Percentiles rank a stretch among this genome's conserved stretches.
phyloP scores from a whole-genome alignment of 2,329 filamentous ascomycete species.

The Stemphylium lycopersici region DNA sequence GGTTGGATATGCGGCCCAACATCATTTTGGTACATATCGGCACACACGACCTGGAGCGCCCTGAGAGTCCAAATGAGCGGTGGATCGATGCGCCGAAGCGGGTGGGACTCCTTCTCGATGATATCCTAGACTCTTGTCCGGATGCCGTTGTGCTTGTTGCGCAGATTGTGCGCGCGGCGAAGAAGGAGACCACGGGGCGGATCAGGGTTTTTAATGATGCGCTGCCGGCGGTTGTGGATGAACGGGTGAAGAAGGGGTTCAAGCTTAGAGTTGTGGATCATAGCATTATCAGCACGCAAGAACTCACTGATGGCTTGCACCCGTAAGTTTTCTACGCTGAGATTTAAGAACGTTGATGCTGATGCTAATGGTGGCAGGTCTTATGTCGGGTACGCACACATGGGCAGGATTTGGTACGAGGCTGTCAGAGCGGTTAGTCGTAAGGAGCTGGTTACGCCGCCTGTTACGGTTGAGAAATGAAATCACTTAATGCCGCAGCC shows the following conservation, averaged over 20 bases:
- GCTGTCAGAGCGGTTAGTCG: slow-evolving; percentile 12
- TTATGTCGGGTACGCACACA: slow-evolving; percentile 36
- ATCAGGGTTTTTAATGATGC: slow-evolving; percentile 32
- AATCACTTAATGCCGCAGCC: not conserved
- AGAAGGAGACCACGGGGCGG: slow-evolving; percentile 17
- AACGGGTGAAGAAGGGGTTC: slow-evolving; percentile 23
- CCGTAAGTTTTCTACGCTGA: slow-evolving; percentile 23
- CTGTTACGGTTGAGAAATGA: not conserved
- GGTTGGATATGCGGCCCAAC: slow-evolving; percentile 26
- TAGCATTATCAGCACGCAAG: slow-evolving; percentile 17
- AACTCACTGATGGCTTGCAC: slow-evolving; percentile 37
- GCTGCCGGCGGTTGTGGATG: slow-evolving; percentile 28
- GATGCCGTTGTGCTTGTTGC: slow-evolving; percentile 48
- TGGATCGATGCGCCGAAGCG: slow-evolving; percentile 39
- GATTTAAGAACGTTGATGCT: not conserved
- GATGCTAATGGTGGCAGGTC: slow-evolving; percentile 20
- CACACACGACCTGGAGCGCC: slow-evolving; percentile 30
- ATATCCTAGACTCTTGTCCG: slow-evolving; percentile 35
- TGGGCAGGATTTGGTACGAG: slow-evolving; percentile 37
- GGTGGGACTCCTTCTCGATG: slow-evolving; percentile 43
- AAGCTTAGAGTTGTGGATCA: slow-evolving; percentile 38
- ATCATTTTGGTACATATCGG: slow-evolving; percentile 32
- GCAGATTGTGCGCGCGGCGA: slow-evolving; percentile 38
- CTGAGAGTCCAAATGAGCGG: slow-evolving; percentile 16
- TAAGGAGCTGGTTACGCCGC: slow-evolving; percentile 15